Conservation (phyloP, 2,329 filamentous ascomycete genomes). For the Venturia effusa region DNA sequence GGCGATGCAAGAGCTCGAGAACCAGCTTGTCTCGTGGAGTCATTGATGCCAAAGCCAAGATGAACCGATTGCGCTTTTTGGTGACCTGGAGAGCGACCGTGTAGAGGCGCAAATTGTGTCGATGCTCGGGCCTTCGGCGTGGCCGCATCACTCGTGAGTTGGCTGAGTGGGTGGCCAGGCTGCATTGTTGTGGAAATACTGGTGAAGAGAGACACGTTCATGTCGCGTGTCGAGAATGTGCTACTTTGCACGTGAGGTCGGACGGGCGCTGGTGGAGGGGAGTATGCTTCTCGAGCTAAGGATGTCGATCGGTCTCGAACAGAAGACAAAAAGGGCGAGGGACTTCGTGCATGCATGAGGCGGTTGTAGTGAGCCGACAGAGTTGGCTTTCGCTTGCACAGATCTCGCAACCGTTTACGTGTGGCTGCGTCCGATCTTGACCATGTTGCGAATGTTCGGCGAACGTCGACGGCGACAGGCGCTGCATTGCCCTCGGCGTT, state of each 20-base stretch:
- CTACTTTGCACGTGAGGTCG: background rate
- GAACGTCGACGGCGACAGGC: constrained; percentile 23
- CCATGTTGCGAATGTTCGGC: constrained; percentile 36
- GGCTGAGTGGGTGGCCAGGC: constrained; percentile 35
- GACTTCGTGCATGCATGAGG: constrained; percentile 48
- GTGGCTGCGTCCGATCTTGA: constrained; percentile 48
- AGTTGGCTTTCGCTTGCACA: constrained; percentile 51
- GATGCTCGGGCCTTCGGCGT: constrained; percentile 25
- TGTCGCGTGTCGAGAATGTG: constrained; percentile 36
- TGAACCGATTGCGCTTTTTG: constrained; percentile 42
- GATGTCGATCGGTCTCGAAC: constrained; percentile 15
- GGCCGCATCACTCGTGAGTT: constrained; percentile 25
- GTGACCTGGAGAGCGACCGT: constrained; percentile 35
- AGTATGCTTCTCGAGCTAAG: background rate
- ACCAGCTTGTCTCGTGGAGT: constrained; percentile 6
- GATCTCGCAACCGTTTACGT: constrained; percentile 44
- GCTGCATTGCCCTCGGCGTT: constrained; percentile 23
- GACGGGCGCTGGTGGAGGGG: constrained; percentile 1
- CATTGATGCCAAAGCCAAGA: constrained; percentile 31
- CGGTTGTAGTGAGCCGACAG: constrained; percentile 55
- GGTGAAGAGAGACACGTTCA: constrained; percentile 40
- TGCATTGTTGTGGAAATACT: constrained; percentile 43
- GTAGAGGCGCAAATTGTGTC: constrained; percentile 27
- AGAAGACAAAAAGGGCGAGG: constrained; percentile 42
- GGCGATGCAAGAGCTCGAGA: constrained; percentile 30